Evolutionary conservation across 169 alveolate genomes (phyloP), one percentile per base, ranked within the genome.

Genomic region (Eimeria brunetti): DNA sequence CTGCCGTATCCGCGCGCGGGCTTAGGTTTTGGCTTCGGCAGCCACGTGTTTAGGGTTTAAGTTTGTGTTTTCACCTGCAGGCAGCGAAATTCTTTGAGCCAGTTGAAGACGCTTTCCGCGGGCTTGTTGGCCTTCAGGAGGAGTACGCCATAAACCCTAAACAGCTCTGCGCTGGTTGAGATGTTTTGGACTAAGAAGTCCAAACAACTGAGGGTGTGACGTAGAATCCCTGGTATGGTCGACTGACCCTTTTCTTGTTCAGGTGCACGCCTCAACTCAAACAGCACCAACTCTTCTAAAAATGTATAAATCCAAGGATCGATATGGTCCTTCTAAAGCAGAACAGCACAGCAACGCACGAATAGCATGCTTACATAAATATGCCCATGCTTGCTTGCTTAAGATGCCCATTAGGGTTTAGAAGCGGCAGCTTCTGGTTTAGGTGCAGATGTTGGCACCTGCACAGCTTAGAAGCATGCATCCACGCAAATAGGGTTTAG

Each of bases 71-170:
- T 16, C 80, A 76, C 95, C 56, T 67, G 30, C 51, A 90, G 84
- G 22, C 90, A 33, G 27, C 95, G 89, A 69, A 90, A 90, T 44
- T 75, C 88, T 41, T 90, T 90, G 56, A 90, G 69, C 84, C 95
- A 64, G 51, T 46, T 90, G 56, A 53, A 83, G 36, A 69, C 62
- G n/a, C 90, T 89, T 12, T 51, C 89, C 67, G 69, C 69, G 24
- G 36, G 85, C 11, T 75, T 84, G 53, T 41, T 64, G 5, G 73
- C 83, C 60, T 44, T 84, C 62, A 46, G 51, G 30, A 73, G 95
- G 69, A 90, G 67, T 36, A 27, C 71, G 5, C 89, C 81, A n/a
- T 73, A 67, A 16, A 76, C 95, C 44, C 89, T 11, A 64, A 83
- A 90, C n/a, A 90, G 90, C 83, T 90, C 95, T 20, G 95, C 71